These are phyloP conservation scores for Xylogone sp. DNA, from an alignment of 2,329 filamentous ascomycete species.

Conservation along the genomic window DNA sequence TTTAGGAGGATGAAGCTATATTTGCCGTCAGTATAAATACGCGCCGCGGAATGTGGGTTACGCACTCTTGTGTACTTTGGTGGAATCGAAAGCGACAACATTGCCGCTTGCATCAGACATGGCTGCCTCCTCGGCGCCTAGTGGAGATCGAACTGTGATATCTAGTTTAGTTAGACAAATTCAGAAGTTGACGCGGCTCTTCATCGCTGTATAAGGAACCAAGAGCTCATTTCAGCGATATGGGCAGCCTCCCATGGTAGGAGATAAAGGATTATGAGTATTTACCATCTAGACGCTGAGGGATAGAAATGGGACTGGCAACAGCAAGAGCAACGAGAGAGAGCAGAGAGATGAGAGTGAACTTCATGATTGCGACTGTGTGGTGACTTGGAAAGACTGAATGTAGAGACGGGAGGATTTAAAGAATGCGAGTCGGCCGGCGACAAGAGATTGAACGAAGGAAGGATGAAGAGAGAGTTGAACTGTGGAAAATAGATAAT, in stretches of 20 bases:
- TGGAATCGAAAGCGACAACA: slow-evolving; percentile 18
- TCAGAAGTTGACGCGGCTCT: too few relatives aligned
- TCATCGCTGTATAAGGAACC: too few relatives aligned
- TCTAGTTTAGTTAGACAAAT: too few relatives aligned
- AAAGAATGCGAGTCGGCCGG: slow-evolving; percentile 21
- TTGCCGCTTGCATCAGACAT: slow-evolving; percentile 22
- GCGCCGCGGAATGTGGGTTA: too few relatives aligned
- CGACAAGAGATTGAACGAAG: slow-evolving; percentile 17
- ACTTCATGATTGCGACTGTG: slow-evolving; percentile 24
- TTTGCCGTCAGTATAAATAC: too few relatives aligned
- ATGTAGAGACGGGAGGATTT: slow-evolving; percentile 5
- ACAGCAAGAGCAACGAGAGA: slow-evolving; percentile 23
- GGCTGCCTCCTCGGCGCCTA: slow-evolving; percentile 15
- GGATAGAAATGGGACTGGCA: slow-evolving; percentile 19
- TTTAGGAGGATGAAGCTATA: too few relatives aligned
- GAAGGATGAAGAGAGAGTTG: neutral
- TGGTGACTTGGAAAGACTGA: slow-evolving; percentile 7
- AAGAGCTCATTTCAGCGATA: too few relatives aligned
- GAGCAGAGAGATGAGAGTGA: slow-evolving; percentile 21
- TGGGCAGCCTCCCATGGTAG: too few relatives aligned
- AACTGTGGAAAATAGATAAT: slow-evolving; percentile 3
- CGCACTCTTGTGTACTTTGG: neutral
- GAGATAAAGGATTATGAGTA: neutral
- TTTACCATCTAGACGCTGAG: slow-evolving; percentile 17
- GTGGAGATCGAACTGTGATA: too few relatives aligned